These are phyloP conservation scores for Neopestalotiopsis rosae DNA, from an alignment of 2,329 filamentous ascomycete genomes.

Conservation along the genomic window DNA sequence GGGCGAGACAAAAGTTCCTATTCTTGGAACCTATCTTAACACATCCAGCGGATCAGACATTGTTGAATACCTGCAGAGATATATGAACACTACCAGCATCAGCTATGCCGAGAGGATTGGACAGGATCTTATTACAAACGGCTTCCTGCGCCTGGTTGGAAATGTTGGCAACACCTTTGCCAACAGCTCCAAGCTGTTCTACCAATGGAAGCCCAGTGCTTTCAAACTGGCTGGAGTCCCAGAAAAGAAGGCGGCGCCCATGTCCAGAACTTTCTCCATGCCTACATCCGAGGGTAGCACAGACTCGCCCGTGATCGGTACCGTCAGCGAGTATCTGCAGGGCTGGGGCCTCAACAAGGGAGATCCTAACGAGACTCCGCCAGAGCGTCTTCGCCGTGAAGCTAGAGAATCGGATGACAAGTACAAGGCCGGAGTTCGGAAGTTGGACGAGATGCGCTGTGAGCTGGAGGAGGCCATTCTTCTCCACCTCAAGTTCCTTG, in stretches of 20 bases:
- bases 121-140: slow-evolving; percentile 86
- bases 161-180: slow-evolving; percentile 96
- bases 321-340: slow-evolving; percentile 86
- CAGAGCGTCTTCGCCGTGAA: slow-evolving; percentile 85
- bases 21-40: slow-evolving; percentile 93
- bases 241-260: slow-evolving; percentile 75
- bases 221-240: slow-evolving; percentile 88
- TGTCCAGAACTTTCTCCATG: slow-evolving; percentile 77
- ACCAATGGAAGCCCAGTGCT: slow-evolving; percentile 93
- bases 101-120: slow-evolving; percentile 94
- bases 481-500: slow-evolving; percentile 91
- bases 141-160: slow-evolving; percentile 87
- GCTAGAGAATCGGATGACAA: slow-evolving; percentile 89
- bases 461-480: slow-evolving; percentile 96
- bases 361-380: slow-evolving; percentile 91
- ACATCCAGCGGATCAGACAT: slow-evolving; percentile 91
- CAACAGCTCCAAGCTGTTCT: slow-evolving; percentile 96
- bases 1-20: slow-evolving; percentile 92
- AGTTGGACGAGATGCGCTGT: slow-evolving; percentile 88
- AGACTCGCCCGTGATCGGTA: slow-evolving; percentile 83
- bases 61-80: slow-evolving; percentile 90
- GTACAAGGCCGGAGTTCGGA: slow-evolving; percentile 86
- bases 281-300: slow-evolving; percentile 63
- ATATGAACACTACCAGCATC: slow-evolving; percentile 83
- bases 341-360: slow-evolving; percentile 93